Base-by-base conservation (phyloP, 2,329 filamentous ascomycete genomes). In the Colletotrichum caudatum region DNA sequence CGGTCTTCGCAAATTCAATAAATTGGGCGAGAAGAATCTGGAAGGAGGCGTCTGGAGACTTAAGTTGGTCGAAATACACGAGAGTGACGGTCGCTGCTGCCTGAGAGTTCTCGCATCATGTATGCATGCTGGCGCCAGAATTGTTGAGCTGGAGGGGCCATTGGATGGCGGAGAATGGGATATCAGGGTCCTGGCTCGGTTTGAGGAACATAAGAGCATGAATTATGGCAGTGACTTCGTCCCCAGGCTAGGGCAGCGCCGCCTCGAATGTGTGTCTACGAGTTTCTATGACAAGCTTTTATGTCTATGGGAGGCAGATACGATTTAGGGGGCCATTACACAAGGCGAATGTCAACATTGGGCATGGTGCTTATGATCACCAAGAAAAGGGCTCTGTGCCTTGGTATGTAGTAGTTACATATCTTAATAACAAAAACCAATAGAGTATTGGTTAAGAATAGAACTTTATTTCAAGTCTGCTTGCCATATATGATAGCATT, bases 201-300 rank as follows among this genome's bases (percentile, higher is more conserved):
- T 97, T 77, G 92, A 94, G 75, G 93, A 95, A 78, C 94, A 98
- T 79, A 86, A 93, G 82, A 97, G 94, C 79, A 97, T 98, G 94
- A 97, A 97, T 77, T 98, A 98, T 79, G 95, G 92, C 8, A 93
- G 92, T 76, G 94, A 95, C 80, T 88, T 90, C 70, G 85, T 88
- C 74, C 86, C 86, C 1, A 77, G 68, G 33, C 63, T 64, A 8
- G 76, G 77, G 64, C 75, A 69, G 0, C 68, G 72, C 5, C 66
- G 81, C 8, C 67, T 85, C 46, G 75, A 83, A 26, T 88, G 90
- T 75, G 83, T 94, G 1, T 93, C 91, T 29, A 94, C 91, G 0
- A 94, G 92, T 78, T 95, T 94, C 75, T 94, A 94, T 74, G 92
- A 94, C 79, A 89, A 86, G 77, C 79, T 91, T 57, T 77, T 94